Conservation (phyloP, 768 basidiomycete species). For the Calocybe gangraenosa region DNA sequence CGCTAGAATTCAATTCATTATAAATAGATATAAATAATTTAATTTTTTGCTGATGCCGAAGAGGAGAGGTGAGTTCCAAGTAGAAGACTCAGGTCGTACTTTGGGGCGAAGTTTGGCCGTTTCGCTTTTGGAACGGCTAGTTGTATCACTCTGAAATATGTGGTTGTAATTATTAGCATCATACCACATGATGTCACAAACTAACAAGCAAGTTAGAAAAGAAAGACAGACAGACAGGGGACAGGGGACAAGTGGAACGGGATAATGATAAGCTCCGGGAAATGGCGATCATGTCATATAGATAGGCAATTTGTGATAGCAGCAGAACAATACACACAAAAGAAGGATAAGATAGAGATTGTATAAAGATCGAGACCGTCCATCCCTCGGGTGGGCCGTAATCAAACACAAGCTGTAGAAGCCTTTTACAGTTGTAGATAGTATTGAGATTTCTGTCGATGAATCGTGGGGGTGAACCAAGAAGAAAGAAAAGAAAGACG, state of each 20-base stretch:
- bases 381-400: conserved; percentile 19
- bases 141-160: too few species aligned
- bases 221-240: too few species aligned
- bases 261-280: conserved; percentile 9
- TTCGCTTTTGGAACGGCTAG: too few species aligned
- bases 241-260: neutral
- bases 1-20: too few species aligned
- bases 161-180: too few species aligned
- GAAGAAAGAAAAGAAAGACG: conserved; percentile 13
- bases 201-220: too few species aligned
- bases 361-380: conserved; percentile 12
- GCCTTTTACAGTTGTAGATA: conserved; percentile 17
- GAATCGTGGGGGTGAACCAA: conserved; percentile 12
- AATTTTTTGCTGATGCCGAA: too few species aligned
- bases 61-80: too few species aligned
- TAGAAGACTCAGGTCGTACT: too few species aligned
- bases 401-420: conserved; percentile 9
- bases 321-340: conserved; percentile 4
- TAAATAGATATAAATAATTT: too few species aligned
- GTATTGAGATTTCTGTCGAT: conserved; percentile 18
- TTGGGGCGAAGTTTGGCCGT: too few species aligned
- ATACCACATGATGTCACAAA: too few species aligned
- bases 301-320: conserved; percentile 1
- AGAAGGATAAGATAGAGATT: conserved; percentile 12
- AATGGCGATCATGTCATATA: neutral